Conservation (phyloP, 2,329 filamentous ascomycete species). For the Escovopsis weberi region DNA sequence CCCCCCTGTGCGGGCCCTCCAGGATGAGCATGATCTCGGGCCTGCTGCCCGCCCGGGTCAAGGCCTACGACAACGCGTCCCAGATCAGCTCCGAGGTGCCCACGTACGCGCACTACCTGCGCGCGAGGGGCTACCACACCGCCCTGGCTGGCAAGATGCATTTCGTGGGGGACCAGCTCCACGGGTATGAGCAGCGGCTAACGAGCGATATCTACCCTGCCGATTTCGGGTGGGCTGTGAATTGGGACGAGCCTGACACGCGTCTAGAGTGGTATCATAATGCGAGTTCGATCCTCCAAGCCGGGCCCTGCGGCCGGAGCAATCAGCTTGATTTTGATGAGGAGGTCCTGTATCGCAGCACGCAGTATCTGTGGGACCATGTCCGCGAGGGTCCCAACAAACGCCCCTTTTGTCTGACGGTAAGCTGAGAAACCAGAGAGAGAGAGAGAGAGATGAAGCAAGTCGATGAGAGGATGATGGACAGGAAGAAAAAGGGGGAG, state of each 20-base stretch:
- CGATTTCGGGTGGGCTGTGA: constrained; percentile 87
- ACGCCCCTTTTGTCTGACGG: constrained; percentile 73
- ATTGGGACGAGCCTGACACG: constrained; percentile 82
- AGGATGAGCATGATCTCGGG: constrained; percentile 92
- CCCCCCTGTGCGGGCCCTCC: constrained; percentile 81
- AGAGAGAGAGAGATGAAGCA: neutral
- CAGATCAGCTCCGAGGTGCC: constrained; percentile 73
- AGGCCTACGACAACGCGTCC: constrained; percentile 80
- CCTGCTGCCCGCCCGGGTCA: constrained; percentile 81
- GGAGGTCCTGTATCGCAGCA: constrained; percentile 85
- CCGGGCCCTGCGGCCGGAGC: constrained; percentile 74
- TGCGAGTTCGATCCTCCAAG: constrained; percentile 82
- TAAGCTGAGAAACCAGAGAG: constrained; percentile 14
- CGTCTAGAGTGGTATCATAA: constrained; percentile 95
- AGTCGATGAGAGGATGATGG: neutral
- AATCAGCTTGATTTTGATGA: constrained; percentile 96
- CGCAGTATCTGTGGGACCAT: constrained; percentile 81
- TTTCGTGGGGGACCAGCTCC: constrained; percentile 87
- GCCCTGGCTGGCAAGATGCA: constrained; percentile 94
- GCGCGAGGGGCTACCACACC: constrained; percentile 75
- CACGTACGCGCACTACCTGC: constrained; percentile 86
- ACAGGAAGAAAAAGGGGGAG: no score
- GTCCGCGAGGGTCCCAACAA: constrained; percentile 61
- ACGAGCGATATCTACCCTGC: constrained; percentile 95
- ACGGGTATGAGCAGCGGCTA: constrained; percentile 82